phyloP scores from a whole-genome alignment of 805 yeast species.

The Candida berthetii region DNA sequence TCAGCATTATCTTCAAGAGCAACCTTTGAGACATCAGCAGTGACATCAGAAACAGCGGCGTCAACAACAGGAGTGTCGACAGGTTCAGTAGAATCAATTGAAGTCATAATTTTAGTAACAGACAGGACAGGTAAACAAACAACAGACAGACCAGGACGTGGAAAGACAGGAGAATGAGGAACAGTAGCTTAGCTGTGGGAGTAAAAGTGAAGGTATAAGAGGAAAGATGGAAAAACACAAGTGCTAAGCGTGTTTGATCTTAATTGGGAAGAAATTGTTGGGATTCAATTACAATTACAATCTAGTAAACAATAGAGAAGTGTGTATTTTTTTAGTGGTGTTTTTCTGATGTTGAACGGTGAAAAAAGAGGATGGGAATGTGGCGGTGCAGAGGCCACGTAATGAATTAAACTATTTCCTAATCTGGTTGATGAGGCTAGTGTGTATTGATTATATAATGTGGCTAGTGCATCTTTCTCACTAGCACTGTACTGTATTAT shows the following conservation, averaged over 20 bases:
- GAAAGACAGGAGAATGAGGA: neutral
- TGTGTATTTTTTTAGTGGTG: neutral
- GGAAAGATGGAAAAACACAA: no score
- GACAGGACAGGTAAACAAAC: neutral
- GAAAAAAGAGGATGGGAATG: neutral
- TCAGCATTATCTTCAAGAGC: neutral
- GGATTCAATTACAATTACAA: no score
- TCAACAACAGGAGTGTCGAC: neutral
- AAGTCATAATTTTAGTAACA: neutral
- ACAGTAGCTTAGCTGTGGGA: neutral
- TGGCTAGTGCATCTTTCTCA: neutral
- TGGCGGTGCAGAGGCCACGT: neutral
- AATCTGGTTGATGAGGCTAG: neutral
- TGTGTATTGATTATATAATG: neutral
- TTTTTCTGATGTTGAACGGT: no score
- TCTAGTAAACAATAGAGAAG: no score
- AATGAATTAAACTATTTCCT: no score
- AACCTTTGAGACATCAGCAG: conserved; percentile 1
- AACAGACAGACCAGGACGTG: neutral
- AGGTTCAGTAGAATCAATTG: neutral
- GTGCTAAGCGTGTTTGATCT: no score
- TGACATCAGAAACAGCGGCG: neutral
- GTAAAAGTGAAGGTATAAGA: neutral
- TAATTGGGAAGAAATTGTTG: no score
- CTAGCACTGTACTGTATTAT: no score